Evolutionary conservation across 345 rosid genomes (phyloP).

Genomic region (Arabis alpina): DNA sequence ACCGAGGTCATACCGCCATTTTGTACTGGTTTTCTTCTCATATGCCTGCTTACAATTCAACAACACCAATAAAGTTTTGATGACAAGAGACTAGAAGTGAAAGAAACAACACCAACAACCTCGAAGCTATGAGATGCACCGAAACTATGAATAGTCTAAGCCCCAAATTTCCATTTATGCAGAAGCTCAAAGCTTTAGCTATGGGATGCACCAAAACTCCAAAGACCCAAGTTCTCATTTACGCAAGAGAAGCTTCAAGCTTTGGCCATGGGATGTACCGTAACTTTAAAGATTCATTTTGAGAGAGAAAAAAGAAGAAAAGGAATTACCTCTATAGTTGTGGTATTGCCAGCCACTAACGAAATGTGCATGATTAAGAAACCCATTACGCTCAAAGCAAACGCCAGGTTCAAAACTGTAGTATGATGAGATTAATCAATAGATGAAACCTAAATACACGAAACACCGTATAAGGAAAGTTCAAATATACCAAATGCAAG

Average conservation of each 20-base stretch:
- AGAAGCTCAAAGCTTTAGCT: neutral
- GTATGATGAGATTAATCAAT: conserved; percentile 28
- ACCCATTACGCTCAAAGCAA: conserved; percentile 91
- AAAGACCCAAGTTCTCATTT: neutral
- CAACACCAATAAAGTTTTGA: conserved; percentile 17
- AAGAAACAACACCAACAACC: no score
- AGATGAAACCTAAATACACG: conserved; percentile 6
- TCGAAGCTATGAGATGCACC: no score
- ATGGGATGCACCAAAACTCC: neutral
- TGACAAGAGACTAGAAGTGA: neutral
- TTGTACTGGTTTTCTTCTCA: conserved; percentile 88
- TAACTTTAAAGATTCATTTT: neutral
- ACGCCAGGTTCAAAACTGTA: conserved; percentile 90
- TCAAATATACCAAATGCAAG: conserved; percentile 80
- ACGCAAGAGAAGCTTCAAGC: neutral
- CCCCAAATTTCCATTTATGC: no score
- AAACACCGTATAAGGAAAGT: conserved; percentile 24
- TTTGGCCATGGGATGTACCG: neutral
- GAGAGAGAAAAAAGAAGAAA: neutral
- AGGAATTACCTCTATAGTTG: conserved; percentile 84
- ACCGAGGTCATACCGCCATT: conserved; percentile 97
- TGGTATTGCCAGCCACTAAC: conserved; percentile 80
- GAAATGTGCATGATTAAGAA: conserved; percentile 95
- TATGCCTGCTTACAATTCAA: conserved; percentile 67
- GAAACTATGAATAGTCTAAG: neutral